Evolutionary conservation across 768 basidiomycete species (phyloP).

Genomic region (Naganishia vishniacii): DNA sequence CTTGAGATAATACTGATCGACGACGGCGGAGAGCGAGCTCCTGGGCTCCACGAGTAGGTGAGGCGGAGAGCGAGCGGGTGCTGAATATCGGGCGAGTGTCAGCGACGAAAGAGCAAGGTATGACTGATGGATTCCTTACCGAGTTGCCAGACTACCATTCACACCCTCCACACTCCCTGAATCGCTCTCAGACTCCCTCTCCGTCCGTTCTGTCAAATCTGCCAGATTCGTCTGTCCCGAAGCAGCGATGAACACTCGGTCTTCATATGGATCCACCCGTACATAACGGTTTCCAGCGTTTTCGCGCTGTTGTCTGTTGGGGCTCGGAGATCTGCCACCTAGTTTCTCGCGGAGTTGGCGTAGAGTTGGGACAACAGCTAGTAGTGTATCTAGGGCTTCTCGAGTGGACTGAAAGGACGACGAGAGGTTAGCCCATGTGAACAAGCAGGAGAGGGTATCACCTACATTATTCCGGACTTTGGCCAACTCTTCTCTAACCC

Average conservation of each 20-base stretch:
- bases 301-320: background rate
- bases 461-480: constrained; percentile 18
- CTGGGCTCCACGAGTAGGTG: background rate
- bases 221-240: constrained; percentile 11
- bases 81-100: background rate
- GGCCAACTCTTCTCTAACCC: background rate
- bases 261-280: constrained; percentile 8
- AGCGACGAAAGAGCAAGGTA: background rate
- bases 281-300: constrained; percentile 11
- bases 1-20: constrained; percentile 11
- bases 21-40: constrained; percentile 1
- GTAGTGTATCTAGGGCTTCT: constrained; percentile 20
- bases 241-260: constrained; percentile 8
- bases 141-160: background rate
- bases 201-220: constrained; percentile 16
- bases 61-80: background rate
- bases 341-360: constrained; percentile 19
- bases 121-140: background rate
- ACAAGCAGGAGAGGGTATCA: background rate
- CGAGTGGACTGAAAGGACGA: background rate
- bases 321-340: background rate
- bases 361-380: constrained; percentile 14
- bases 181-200: constrained; percentile 17
- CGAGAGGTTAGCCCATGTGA: background rate
- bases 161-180: background rate